Evolutionary conservation across 2,329 filamentous ascomycete genomes (phyloP).

Genomic region (Nakataea oryzae): DNA sequence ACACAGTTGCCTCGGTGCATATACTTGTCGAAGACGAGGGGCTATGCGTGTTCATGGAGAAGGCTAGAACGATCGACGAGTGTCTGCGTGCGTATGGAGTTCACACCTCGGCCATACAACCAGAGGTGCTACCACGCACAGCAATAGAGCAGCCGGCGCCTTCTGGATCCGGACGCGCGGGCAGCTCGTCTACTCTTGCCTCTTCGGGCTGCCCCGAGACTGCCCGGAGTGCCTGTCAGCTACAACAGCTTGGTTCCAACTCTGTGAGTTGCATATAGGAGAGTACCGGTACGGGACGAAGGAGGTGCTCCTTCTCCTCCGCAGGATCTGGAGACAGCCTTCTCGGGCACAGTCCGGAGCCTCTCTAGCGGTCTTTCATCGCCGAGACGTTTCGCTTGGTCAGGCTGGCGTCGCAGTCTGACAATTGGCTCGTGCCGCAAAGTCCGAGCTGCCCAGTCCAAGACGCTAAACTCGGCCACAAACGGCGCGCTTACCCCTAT

Average conservation of each 20-base stretch:
- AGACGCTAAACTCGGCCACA: not conserved
- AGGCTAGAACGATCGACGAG: slow-evolving; percentile 51
- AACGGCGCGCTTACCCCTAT: not conserved
- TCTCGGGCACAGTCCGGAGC: not conserved
- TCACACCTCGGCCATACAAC: slow-evolving; percentile 61
- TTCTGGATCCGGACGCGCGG: not conserved
- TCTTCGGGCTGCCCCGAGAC: not conserved
- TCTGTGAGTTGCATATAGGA: not conserved
- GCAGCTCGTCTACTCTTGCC: not conserved
- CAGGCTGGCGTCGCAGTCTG: not conserved
- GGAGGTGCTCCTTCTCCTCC: not conserved
- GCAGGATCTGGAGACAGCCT: not conserved
- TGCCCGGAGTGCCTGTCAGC: not conserved
- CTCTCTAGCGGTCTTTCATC: no score
- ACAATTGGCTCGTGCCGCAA: not conserved
- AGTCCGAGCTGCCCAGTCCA: not conserved
- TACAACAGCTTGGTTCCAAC: not conserved
- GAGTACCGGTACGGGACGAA: not conserved
- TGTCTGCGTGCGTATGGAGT: slow-evolving; percentile 67
- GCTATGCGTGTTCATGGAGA: slow-evolving; percentile 46
- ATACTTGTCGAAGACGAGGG: slow-evolving; percentile 49
- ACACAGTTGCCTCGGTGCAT: slow-evolving; percentile 60
- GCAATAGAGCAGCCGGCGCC: not conserved
- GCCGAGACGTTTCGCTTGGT: no score
- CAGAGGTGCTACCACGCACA: slow-evolving; percentile 32